Conservation (phyloP, 805 yeast species). For the Candida pini region DNA sequence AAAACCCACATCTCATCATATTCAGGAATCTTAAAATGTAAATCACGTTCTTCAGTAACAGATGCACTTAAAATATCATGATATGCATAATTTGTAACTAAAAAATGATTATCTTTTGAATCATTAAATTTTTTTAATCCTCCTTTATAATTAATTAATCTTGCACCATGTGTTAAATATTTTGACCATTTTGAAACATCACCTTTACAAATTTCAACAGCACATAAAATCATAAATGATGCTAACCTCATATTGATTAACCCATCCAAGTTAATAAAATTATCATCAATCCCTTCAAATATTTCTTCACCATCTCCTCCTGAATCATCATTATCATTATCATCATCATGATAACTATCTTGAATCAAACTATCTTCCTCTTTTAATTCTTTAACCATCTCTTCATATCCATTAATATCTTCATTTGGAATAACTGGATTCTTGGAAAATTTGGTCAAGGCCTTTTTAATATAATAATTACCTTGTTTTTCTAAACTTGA, state of each 20-base stretch:
- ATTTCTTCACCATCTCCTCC: slow-evolving; percentile 6
- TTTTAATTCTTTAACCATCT: slow-evolving; percentile 23
- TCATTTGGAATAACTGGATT: slow-evolving; percentile 26
- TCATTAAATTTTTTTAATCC: slow-evolving; percentile 49
- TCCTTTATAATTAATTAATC: slow-evolving; percentile 54
- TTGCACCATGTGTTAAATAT: slow-evolving; percentile 60
- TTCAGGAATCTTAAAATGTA: slow-evolving; percentile 58
- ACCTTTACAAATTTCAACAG: slow-evolving; percentile 81
- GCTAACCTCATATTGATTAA: slow-evolving; percentile 48
- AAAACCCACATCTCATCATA: slow-evolving; percentile 47
- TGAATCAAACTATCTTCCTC: slow-evolving; percentile 16
- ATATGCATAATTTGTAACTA: slow-evolving; percentile 72
- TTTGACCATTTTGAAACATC: slow-evolving; percentile 74
- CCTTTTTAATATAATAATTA: slow-evolving; percentile 39
- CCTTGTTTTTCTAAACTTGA: slow-evolving; percentile 42
- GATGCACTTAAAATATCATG: slow-evolving; percentile 71
- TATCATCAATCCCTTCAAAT: slow-evolving; percentile 6
- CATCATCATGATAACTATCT: neutral
- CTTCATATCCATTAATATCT: slow-evolving; percentile 9
- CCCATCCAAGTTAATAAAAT: slow-evolving; percentile 5
- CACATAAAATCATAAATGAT: slow-evolving; percentile 59
- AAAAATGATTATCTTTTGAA: slow-evolving; percentile 61
- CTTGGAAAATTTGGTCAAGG: slow-evolving; percentile 37
- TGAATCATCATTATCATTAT: slow-evolving; percentile 6
- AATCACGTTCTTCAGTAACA: slow-evolving; percentile 50